Base-by-base conservation (phyloP, 228 moss, liverwort and hornwort genomes). In the Sphagnum magellanicum region DNA sequence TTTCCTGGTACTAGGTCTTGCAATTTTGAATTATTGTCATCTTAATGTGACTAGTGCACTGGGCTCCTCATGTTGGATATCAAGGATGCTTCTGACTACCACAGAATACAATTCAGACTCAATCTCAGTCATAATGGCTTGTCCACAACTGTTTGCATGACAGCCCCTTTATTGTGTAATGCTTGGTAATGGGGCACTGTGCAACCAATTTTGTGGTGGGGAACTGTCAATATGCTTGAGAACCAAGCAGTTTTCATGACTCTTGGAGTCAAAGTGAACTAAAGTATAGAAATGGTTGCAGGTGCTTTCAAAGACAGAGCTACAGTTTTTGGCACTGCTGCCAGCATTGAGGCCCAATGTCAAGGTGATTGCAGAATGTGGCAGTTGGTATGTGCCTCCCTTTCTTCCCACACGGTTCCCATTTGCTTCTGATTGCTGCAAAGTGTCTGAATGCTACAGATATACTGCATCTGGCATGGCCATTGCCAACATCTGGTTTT, bases 311-410 rank as follows among this genome's bases (percentile, higher is more conserved):
- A 94, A 86, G 71, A 76, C 94, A 10, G 98, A 98, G 73, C 63
- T 98, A 77, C 94, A 98, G 60, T 94, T 68, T 75, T 77, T 98
- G 50, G 94, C 90, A 52, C 75, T 98, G 52, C 77, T 98, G 68
- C 92, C 94, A 50, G 89, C 92, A 49, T 74, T 92, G 73, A 88
- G 94, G 62, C 84, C 83, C 59, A 79, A 80, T 0, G 89, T 98
- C 72, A 98, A 92, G 82, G 98, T 94, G 70, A 94, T 98, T 53
- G 98, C 98, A 10, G 98, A 98, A 81, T 87, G 88, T 72, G 98
- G 98, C 14, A 70, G 79, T 67, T 98, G 98, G 98, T 97, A 90
- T 71, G 65, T 46, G 5, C 52, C 14, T 32, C 6, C 5, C 51
- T 62, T 9, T 16, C 8, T 14, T 65, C 32, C 32, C 32, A 32